Evolutionary conservation across 1,284 basidiomycete species (phyloP).

Genomic region (Laetiporus sulphureus): DNA sequence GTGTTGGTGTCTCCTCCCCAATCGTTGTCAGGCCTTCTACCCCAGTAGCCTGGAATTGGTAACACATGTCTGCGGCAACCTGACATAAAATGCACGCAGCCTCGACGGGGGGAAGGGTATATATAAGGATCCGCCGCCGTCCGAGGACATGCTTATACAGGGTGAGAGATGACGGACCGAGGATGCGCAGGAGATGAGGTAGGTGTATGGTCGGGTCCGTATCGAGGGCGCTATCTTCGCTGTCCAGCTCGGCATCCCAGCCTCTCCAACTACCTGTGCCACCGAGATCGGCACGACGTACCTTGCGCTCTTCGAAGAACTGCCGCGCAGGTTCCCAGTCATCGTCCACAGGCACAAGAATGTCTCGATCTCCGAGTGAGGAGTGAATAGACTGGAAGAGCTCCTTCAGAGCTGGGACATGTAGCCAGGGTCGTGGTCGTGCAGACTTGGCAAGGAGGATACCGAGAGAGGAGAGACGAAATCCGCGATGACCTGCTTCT

Average conservation of each 20-base stretch:
- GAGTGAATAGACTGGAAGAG: slow-evolving; percentile 52
- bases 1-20: slow-evolving; percentile 13
- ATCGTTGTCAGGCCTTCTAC: slow-evolving; percentile 8
- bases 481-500: slow-evolving; percentile 68
- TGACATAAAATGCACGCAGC: slow-evolving; percentile 71
- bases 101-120: slow-evolving; percentile 72
- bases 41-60: slow-evolving; percentile 41
- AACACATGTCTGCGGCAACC: slow-evolving; percentile 66
- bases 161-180: slow-evolving; percentile 70
- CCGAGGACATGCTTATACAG: slow-evolving; percentile 73
- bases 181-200: slow-evolving; percentile 60
- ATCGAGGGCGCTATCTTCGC: slow-evolving; percentile 25
- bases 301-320: slow-evolving; percentile 61
- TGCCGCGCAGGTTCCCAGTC: slow-evolving; percentile 56
- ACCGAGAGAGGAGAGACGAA: slow-evolving; percentile 71
- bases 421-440: slow-evolving; percentile 65
- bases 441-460: slow-evolving; percentile 58
- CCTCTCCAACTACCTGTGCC: slow-evolving; percentile 55
- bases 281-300: slow-evolving; percentile 37
- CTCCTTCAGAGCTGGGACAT: slow-evolving; percentile 54
- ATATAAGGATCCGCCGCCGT: slow-evolving; percentile 64
- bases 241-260: slow-evolving; percentile 58
- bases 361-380: slow-evolving; percentile 38
- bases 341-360: slow-evolving; percentile 42
- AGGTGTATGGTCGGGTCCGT: slow-evolving; percentile 55